These are phyloP conservation scores for Chaetomiaceae sp. DNA, from an alignment of 2,329 filamentous ascomycete species.

Conservation along the genomic window DNA sequence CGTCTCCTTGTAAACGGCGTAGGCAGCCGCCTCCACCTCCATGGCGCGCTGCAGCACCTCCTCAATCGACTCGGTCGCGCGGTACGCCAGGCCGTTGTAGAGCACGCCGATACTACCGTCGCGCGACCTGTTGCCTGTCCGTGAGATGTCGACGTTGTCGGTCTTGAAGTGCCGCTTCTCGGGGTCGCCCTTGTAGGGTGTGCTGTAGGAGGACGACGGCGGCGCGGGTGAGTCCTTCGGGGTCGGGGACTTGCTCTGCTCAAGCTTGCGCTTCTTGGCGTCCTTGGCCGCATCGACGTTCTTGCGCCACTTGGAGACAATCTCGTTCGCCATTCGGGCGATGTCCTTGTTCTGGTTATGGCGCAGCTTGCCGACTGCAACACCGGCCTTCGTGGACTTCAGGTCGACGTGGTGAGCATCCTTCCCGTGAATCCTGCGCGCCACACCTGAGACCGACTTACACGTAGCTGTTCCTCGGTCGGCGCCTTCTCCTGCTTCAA, in stretches of 20 bases:
- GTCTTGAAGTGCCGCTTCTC: conserved; percentile 75
- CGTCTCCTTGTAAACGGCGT: conserved; percentile 61
- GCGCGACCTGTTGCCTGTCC: conserved; percentile 67
- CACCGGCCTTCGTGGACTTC: conserved; percentile 79
- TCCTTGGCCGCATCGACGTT: conserved; percentile 61
- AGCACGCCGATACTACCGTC: conserved; percentile 85
- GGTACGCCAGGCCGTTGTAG: conserved; percentile 79
- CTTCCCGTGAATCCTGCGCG: background rate
- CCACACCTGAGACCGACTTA: conserved; percentile 34
- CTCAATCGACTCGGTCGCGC: conserved; percentile 64
- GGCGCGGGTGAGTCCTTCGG: conserved; percentile 49
- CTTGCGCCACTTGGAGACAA: conserved; percentile 83
- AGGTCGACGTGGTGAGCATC: conserved; percentile 5
- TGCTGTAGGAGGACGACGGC: conserved; percentile 30
- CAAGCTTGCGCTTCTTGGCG: conserved; percentile 34
- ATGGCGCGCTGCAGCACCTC: conserved; percentile 67
- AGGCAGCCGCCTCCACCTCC: conserved; percentile 78
- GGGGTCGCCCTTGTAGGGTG: conserved; percentile 55
- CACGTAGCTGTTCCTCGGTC: conserved; percentile 83
- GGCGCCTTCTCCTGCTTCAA: conserved; percentile 75
- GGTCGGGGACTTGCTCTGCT: conserved; percentile 28
- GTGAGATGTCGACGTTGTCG: conserved; percentile 72
- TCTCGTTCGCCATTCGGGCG: conserved; percentile 67
- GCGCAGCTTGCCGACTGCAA: conserved; percentile 75
- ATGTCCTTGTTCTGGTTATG: conserved; percentile 77